Evolutionary conservation across 176 grass and related monocot species (phyloP).

Genomic region (Paspalum notatum): DNA sequence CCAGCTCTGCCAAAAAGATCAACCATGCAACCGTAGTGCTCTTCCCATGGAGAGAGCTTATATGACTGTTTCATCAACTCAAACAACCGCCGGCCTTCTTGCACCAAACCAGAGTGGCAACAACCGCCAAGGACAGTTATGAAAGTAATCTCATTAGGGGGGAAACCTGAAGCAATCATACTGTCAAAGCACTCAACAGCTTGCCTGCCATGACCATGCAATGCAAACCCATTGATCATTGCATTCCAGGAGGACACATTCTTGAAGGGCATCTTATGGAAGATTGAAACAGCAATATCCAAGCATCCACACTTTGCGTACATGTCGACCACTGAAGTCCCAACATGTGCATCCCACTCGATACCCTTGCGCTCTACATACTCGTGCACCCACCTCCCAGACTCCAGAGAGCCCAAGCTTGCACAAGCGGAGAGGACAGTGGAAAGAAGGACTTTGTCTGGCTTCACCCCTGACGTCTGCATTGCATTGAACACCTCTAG

Average conservation of each 20-base stretch:
- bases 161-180: constrained; percentile 40
- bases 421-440: constrained; percentile 54
- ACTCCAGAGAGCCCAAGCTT: constrained; percentile 45
- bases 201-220: constrained; percentile 46
- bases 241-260: constrained; percentile 63
- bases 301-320: constrained; percentile 54
- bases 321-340: constrained; percentile 58
- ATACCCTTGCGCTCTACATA: constrained; percentile 56
- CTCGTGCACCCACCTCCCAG: constrained; percentile 52
- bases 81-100: constrained; percentile 45
- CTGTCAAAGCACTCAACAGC: constrained; percentile 43
- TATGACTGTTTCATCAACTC: constrained; percentile 41
- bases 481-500: constrained; percentile 50
- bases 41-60: constrained; percentile 43
- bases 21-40: constrained; percentile 63
- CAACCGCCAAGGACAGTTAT: constrained; percentile 45
- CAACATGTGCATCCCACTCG: constrained; percentile 55
- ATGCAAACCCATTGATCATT: constrained; percentile 47
- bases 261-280: constrained; percentile 49
- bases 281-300: constrained; percentile 41
- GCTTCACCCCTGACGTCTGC: constrained; percentile 45
- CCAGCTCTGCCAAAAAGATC: constrained; percentile 63
- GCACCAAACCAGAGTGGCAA: constrained; percentile 54
- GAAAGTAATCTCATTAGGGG: constrained; percentile 54
- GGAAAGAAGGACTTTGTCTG: constrained; percentile 50